Base-by-base conservation (phyloP, 345 rosid genomes). In the Hypericum androsaemum region DNA sequence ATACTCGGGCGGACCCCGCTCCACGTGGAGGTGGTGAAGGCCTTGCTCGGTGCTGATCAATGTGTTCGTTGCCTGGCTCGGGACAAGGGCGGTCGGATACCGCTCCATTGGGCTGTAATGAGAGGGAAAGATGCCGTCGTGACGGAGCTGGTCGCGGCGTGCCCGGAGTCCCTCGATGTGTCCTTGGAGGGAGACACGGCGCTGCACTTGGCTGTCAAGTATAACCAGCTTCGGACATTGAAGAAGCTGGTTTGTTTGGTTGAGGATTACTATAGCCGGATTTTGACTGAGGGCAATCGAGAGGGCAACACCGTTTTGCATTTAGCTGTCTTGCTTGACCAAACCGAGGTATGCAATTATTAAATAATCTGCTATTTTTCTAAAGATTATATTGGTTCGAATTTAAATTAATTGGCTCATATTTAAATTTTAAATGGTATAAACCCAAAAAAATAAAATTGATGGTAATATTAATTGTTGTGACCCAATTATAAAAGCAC, bases 241-340 rank as follows among this genome's bases (percentile, higher is more conserved):
- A n/a, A n/a, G n/a, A n/a, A n/a, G n/a, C n/a, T n/a, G n/a, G n/a
- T n/a, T n/a, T n/a, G 16, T 0, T 5, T 45, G 48, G 16, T 11
- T 12, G 8, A n/a, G 7, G 16, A n/a, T 7, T 11, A 3, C 1
- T 11, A 5, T 2, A 6, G 6, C 5, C 7, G 8, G 7, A 12
- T 45, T 8, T 12, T 45, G 8, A 5, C 17, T 1, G 12, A 7
- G 17, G 48, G 48, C 8, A 28, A 45, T n/a, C 15, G n/a, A 2
- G 48, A 45, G 3, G n/a, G 48, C 17, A 45, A 45, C 48, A 45
- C 48, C 15, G 6, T 45, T 45, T 45, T 45, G 16, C 48, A 45
- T 45, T 9, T 12, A 45, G 48, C 22, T 45, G 48, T 12, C 48
- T 12, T 45, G 48, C 8, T 45, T 28, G 16, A 45, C 8, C 48